Evolutionary conservation across 352 stramenopile genomes (phyloP).

Genomic region (Globisporangium irregulare): DNA sequence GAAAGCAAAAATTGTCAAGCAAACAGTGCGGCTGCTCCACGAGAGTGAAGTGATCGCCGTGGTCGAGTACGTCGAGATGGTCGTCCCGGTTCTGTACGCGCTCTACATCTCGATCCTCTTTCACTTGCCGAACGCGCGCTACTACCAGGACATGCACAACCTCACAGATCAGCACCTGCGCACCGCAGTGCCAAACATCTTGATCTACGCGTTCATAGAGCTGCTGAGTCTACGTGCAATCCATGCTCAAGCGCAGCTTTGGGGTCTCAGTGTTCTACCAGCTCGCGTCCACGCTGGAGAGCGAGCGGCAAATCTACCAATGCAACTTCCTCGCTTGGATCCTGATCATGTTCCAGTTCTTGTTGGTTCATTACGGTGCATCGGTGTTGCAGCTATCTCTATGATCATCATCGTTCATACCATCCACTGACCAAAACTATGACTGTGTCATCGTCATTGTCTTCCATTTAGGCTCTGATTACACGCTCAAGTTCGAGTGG

Average conservation of each 20-base stretch:
- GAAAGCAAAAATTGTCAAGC: not conserved
- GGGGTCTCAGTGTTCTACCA: not conserved
- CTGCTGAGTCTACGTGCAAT: not conserved
- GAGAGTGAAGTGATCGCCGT: not conserved
- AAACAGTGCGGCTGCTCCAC: not conserved
- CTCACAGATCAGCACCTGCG: not conserved
- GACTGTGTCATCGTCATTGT: not conserved
- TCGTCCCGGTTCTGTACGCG: slow-evolving; percentile 7
- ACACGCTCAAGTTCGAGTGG: not conserved
- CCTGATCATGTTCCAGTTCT: slow-evolving; percentile 29
- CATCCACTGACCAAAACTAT: no score
- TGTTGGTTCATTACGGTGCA: slow-evolving; percentile 25
- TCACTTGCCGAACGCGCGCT: slow-evolving; percentile 1
- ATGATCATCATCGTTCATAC: no score
- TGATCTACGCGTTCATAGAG: slow-evolving; percentile 7
- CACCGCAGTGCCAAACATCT: not conserved
- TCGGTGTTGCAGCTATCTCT: no score
- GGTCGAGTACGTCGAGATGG: slow-evolving; percentile 8
- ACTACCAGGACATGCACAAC: slow-evolving; percentile 5
- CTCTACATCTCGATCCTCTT: slow-evolving; percentile 5
- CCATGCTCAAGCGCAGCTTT: not conserved
- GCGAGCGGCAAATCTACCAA: slow-evolving; percentile 19
- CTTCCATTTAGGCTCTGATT: not conserved
- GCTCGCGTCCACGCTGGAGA: slow-evolving; percentile 21
- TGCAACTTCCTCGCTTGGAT: slow-evolving; percentile 30